Percentiles rank a stretch among this genome's conserved stretches.
phyloP scores from a whole-genome alignment of 2,329 filamentous ascomycete species.

The Hypoxylon rubiginosum region DNA sequence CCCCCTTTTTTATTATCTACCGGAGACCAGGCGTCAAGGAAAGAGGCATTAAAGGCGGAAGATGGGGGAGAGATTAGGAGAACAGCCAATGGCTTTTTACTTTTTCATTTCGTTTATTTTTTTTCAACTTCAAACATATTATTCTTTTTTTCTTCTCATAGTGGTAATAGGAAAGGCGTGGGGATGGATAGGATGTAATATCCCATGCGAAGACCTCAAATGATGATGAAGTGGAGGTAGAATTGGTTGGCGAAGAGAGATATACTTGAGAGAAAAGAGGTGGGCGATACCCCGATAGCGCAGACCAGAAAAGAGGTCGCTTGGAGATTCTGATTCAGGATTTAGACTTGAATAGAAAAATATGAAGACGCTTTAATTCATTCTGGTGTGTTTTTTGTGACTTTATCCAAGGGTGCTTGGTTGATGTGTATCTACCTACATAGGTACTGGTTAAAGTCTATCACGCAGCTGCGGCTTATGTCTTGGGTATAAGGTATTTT shows the following conservation, averaged over 20 bases:
- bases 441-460: background rate
- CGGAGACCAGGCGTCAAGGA: conserved; percentile 28
- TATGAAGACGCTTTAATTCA: conserved; percentile 26
- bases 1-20: conserved; percentile 1
- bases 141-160: conserved; percentile 30
- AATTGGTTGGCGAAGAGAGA: background rate
- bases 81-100: background rate
- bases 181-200: conserved; percentile 3
- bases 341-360: conserved; percentile 14
- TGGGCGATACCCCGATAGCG: conserved; percentile 40
- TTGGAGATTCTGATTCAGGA: conserved; percentile 7
- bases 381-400: background rate
- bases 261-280: conserved; percentile 13
- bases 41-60: background rate
- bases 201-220: background rate
- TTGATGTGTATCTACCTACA: too few relatives aligned
- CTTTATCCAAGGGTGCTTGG: too few relatives aligned
- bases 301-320: conserved; percentile 28
- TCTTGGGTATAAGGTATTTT: too few relatives aligned
- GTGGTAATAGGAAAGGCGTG: conserved; percentile 21
- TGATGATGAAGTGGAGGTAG: background rate
- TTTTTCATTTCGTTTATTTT: conserved; percentile 5
- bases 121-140: conserved; percentile 22
- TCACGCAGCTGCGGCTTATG: too few relatives aligned
- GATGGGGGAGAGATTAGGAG: background rate